Evolutionary conservation across 805 yeast genomes (phyloP), one percentile per base, ranked within the genome.

Genomic region (Komagataella mondaviorum): DNA sequence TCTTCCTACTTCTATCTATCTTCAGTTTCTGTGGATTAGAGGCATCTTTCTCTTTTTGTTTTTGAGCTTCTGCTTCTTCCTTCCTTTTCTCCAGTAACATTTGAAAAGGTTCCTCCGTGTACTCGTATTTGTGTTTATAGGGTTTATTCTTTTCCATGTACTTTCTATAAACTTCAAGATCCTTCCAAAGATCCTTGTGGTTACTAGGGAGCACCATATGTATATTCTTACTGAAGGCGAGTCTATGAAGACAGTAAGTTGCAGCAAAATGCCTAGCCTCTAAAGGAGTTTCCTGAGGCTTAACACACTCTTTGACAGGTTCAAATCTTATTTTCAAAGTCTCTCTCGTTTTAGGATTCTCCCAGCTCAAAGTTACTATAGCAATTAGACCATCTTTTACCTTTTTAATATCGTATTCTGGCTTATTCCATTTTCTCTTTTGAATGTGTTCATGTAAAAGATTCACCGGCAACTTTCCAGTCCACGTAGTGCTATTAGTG

Each of bases 221-320:
- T 65, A 91, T 63, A 61, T 88, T 89, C 58, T 89, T 89, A 57
- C 82, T 83, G 54, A 81, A 86, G 44, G 90, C 82, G 17, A 91
- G 73, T 43, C 96, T 71, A 62, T 81, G 90, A 55, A 91, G 65
- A 0, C 91, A 93, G 56, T 84, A 87, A 0, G 97, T 89, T 0
- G 99, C 97, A 0, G 91, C 89, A 59, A 77, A 75, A 63, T 90
- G 95, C 48, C 96, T 75, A 1, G 98, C 96, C 58, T 90, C 97
- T 36, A 88, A 71, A 1, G 95, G 77, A 0, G 97, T 88, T 48
- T 80, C 86, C 57, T 85, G 88, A 0, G 90, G 83, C 3, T 68
- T 65, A 6, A 83, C 72, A 3, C 75, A 59, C 6, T 76, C 79
- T 5, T 65, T 59, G 17, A 75, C 73, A 0, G 83, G 78, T 58